Conservation (phyloP, 2,329 filamentous ascomycete species). For the Chrysoporthe deuterocubensis region DNA sequence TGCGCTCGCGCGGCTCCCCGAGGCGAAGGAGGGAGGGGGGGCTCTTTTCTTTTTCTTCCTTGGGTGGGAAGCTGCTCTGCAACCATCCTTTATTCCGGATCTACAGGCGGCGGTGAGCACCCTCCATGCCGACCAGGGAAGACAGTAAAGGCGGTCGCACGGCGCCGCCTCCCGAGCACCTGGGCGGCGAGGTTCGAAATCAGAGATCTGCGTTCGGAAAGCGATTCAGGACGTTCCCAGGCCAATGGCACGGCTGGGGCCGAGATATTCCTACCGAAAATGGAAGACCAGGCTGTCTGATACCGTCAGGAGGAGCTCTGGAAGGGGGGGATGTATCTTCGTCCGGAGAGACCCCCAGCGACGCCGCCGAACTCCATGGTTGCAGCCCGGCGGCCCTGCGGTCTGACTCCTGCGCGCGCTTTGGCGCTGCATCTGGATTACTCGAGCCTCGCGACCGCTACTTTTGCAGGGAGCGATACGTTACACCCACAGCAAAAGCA, state of each 20-base stretch:
- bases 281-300: constrained; percentile 12
- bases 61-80: neutral
- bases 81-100: neutral
- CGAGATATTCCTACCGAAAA: constrained; percentile 20
- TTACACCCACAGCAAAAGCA: constrained; percentile 3
- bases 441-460: constrained; percentile 17
- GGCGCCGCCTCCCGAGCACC: constrained; percentile 16
- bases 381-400: constrained; percentile 12
- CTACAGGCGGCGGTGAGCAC: constrained; percentile 7
- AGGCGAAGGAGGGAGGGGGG: neutral
- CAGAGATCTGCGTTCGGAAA: constrained; percentile 21
- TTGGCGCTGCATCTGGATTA: constrained; percentile 6
- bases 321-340: neutral
- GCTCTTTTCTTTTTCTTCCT: neutral
- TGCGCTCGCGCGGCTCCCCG: neutral
- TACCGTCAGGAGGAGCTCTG: neutral
- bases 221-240: constrained; percentile 20
- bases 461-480: constrained; percentile 4
- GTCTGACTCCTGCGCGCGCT: constrained; percentile 17
- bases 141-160: constrained; percentile 8
- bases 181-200: constrained; percentile 2
- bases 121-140: constrained; percentile 20
- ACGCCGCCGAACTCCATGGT: neutral
- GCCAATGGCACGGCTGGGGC: constrained; percentile 27
- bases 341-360: neutral